phyloP scores from a whole-genome alignment of 352 stramenopile species.

The Thraustotheca clavata region DNA sequence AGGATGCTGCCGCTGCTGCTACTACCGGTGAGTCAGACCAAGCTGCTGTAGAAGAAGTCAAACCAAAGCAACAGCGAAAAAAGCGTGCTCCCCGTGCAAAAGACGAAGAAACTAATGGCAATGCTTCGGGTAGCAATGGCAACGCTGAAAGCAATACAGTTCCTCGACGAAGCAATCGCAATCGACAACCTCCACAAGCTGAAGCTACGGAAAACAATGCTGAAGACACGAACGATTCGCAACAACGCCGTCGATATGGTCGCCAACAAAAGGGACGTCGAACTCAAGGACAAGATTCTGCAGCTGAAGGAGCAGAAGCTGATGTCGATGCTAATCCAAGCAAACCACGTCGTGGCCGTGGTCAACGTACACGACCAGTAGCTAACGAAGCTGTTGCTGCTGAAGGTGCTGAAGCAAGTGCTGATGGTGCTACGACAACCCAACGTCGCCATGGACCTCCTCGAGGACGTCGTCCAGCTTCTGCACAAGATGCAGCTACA shows the following conservation, averaged over 20 bases:
- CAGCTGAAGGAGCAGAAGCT: background rate
- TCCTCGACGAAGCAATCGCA: constrained; percentile 13
- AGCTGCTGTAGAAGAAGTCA: background rate
- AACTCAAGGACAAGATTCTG: background rate
- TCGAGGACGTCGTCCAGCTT: background rate
- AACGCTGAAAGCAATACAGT: too few relatives aligned
- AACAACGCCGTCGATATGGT: background rate
- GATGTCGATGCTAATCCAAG: background rate
- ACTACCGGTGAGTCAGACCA: background rate
- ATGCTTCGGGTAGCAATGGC: background rate
- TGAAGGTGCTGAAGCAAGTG: background rate
- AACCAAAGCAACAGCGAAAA: background rate
- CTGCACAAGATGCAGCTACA: background rate
- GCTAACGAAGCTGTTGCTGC: background rate
- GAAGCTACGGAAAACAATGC: background rate
- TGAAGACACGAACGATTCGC: background rate
- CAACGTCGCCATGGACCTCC: background rate
- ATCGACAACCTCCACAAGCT: background rate
- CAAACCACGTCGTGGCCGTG: background rate
- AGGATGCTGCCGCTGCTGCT: background rate
- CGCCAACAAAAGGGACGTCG: background rate
- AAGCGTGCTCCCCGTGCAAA: background rate
- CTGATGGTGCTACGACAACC: too few relatives aligned
- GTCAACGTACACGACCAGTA: background rate
- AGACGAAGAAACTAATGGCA: background rate